Evolutionary conservation across 805 yeast genomes (phyloP).

Genomic region (Myxozyma udenii): DNA sequence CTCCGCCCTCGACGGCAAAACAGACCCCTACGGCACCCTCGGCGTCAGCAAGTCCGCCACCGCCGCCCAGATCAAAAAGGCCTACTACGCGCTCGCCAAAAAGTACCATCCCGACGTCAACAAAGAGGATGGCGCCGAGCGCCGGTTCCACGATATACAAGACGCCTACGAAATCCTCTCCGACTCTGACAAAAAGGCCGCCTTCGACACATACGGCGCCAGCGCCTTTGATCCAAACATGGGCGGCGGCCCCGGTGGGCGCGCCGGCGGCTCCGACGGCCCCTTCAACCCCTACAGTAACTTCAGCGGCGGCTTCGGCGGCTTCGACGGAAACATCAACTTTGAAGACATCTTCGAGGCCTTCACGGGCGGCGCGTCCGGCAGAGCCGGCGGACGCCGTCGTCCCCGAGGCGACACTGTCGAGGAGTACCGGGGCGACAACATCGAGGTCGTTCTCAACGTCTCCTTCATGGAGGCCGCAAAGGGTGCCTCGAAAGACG

Average conservation of each 20-base stretch:
- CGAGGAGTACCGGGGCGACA: constrained; percentile 83
- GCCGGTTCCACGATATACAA: constrained; percentile 86
- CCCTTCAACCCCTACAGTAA: constrained; percentile 56
- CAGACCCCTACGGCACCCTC: constrained; percentile 79
- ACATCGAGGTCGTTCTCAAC: constrained; percentile 63
- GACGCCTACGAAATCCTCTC: constrained; percentile 90
- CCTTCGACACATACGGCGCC: constrained; percentile 89
- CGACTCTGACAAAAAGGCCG: constrained; percentile 51
- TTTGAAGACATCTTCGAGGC: constrained; percentile 67
- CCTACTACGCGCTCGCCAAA: constrained; percentile 90
- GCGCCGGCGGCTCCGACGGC: constrained; percentile 46
- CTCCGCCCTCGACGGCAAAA: constrained; percentile 34
- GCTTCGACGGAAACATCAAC: constrained; percentile 43
- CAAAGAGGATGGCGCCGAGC: constrained; percentile 83
- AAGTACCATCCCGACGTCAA: constrained; percentile 95
- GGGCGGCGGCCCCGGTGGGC: constrained; percentile 46
- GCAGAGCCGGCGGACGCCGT: constrained; percentile 36
- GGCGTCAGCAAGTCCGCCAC: constrained; percentile 75
- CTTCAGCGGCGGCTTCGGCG: constrained; percentile 49
- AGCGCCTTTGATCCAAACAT: constrained; percentile 67
- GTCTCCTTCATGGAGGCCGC: constrained; percentile 83
- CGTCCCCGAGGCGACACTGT: constrained; percentile 46
- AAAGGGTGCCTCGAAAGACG: constrained; percentile 64
- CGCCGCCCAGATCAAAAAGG: constrained; percentile 85
- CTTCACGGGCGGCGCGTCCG: constrained; percentile 44